Conservation (phyloP, 2,329 filamentous ascomycete species). For the Diaporthe destruens region DNA sequence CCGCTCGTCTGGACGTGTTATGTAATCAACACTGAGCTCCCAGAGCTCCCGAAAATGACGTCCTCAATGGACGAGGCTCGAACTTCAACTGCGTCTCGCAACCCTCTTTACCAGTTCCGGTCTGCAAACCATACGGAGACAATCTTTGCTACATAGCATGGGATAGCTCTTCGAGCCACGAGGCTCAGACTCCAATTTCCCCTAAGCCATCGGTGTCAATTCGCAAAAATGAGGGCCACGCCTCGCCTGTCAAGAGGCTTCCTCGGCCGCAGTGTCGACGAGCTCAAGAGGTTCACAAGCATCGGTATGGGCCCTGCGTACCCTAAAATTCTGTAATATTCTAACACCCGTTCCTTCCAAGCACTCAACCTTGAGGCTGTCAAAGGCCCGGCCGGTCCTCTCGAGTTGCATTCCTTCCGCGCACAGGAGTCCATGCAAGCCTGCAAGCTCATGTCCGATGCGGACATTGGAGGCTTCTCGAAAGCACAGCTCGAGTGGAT, state of each 20-base stretch:
- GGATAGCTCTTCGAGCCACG: constrained; percentile 28
- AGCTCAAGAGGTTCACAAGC: constrained; percentile 67
- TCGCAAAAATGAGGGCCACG: constrained; percentile 61
- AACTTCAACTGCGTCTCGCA: too few relatives aligned
- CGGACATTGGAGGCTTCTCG: constrained; percentile 88
- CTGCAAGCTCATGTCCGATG: constrained; percentile 87
- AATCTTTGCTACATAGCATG: constrained; percentile 17
- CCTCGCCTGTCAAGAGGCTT: constrained; percentile 65
- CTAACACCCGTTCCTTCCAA: constrained; percentile 51
- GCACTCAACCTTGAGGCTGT: constrained; percentile 78
- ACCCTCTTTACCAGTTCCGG: not conserved
- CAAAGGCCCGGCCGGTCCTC: constrained; percentile 73
- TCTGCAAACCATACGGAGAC: not conserved
- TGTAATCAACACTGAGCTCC: constrained; percentile 2
- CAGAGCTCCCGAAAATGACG: constrained; percentile 31
- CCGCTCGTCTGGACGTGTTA: not conserved
- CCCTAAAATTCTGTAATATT: constrained; percentile 14
- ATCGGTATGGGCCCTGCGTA: constrained; percentile 60
- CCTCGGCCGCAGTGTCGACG: constrained; percentile 69
- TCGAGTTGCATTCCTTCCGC: constrained; percentile 74
- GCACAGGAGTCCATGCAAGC: constrained; percentile 58
- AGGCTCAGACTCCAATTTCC: constrained; percentile 18
- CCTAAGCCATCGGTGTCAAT: not conserved
- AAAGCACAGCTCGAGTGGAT: constrained; percentile 78
- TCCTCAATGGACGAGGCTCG: not conserved